Percentiles rank a stretch among this genome's conserved stretches.
These are phyloP conservation scores for Galeopsis tetrahit DNA, from an alignment of 257 asterid genomes.

Conservation along the genomic window DNA sequence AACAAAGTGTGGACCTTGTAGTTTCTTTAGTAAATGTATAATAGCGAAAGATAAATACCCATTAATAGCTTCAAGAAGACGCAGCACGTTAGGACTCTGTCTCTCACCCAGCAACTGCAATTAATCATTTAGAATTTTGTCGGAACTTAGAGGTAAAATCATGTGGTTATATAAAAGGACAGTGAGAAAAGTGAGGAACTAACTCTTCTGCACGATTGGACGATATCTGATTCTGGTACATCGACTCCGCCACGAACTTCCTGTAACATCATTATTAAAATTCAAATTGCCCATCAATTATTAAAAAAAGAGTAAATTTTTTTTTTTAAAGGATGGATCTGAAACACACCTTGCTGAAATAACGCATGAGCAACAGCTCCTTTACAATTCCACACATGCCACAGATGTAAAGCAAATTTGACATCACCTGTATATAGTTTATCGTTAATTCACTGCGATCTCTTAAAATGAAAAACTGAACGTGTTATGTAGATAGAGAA, in stretches of 20 bases:
- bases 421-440: conserved; percentile 70
- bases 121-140: neutral
- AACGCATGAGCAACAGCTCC: conserved; percentile 88
- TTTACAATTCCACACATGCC: conserved; percentile 88
- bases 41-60: conserved; percentile 44
- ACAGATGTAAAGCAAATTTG: conserved; percentile 86
- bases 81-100: conserved; percentile 70
- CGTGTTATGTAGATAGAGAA: neutral
- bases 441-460: neutral
- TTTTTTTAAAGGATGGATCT: neutral
- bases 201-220: conserved; percentile 60
- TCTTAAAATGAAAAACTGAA: neutral
- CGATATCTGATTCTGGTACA: conserved; percentile 59
- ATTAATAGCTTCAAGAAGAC: conserved; percentile 71
- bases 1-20: neutral
- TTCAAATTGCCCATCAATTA: conserved; percentile 16
- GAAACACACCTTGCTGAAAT: conserved; percentile 85
- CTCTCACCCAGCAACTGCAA: conserved; percentile 76
- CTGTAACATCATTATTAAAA: conserved; percentile 34
- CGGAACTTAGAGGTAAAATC: conserved; percentile 9
- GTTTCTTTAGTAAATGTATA: conserved; percentile 13
- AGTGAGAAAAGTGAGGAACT: conserved; percentile 32
- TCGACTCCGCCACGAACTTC: conserved; percentile 60
- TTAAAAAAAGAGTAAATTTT: neutral
- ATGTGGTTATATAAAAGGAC: neutral